phyloP scores from a whole-genome alignment of 108 stramenopile species.

The Pseudonitzschia multistriata region DNA sequence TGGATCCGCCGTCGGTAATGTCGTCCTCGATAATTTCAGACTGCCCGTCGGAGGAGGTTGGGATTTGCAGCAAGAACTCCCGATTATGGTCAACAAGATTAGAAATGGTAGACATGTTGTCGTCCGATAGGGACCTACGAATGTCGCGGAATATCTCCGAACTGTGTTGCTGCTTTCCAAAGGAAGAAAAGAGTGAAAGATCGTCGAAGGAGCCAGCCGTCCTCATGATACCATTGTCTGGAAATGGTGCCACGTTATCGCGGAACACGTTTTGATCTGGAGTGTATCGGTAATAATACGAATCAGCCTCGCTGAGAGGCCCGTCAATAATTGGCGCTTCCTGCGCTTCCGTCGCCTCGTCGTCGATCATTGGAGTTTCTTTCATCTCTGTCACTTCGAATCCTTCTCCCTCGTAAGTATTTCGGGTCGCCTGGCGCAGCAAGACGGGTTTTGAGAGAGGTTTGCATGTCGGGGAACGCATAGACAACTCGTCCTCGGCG shows the following conservation, averaged over 20 bases:
- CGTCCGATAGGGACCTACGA: slow-evolving; percentile 37
- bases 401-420: slow-evolving; percentile 45
- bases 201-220: slow-evolving; percentile 37
- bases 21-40: not conserved
- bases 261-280: not conserved
- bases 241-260: not conserved
- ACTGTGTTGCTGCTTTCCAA: slow-evolving; percentile 1
- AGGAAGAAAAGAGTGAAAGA: slow-evolving; percentile 15
- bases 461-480: not conserved
- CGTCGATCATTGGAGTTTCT: not conserved
- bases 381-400: slow-evolving; percentile 43
- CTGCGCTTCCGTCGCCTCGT: not conserved
- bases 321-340: not conserved
- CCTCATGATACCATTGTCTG: slow-evolving; percentile 16
- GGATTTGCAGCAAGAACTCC: slow-evolving; percentile 15
- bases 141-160: slow-evolving; percentile 37
- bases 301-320: not conserved
- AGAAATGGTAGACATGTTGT: slow-evolving; percentile 18
- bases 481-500: not conserved
- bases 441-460: slow-evolving; percentile 15
- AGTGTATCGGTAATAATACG: not conserved
- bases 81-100: slow-evolving; percentile 10
- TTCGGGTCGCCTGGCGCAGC: slow-evolving; percentile 36
- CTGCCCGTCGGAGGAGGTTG: not conserved
- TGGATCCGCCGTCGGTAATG: slow-evolving; percentile 28